Conservation (phyloP, 2,329 filamentous ascomycete genomes). For the Apiospora hydei region DNA sequence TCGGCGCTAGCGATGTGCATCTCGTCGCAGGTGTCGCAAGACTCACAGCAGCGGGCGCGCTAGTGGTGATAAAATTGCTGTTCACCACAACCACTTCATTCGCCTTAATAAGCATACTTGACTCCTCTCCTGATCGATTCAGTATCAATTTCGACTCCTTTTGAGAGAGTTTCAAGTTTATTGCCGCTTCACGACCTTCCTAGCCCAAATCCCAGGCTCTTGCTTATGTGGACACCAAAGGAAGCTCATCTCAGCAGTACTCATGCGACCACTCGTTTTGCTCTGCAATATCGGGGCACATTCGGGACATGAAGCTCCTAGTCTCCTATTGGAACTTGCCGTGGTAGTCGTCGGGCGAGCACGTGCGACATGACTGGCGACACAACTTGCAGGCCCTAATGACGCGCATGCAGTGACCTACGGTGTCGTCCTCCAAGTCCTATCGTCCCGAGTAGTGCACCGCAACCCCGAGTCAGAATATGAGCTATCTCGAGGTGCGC, state of each 20-base stretch:
- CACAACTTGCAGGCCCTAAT: background rate
- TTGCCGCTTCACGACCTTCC: no score
- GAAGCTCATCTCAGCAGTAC: background rate
- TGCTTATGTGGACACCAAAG: no score
- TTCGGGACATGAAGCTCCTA: slow-evolving; percentile 41
- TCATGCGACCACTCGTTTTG: slow-evolving; percentile 37
- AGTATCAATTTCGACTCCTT: no score
- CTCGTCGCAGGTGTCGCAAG: background rate
- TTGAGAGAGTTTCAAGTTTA: no score
- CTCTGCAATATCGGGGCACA: slow-evolving; percentile 44
- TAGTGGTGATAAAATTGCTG: no score
- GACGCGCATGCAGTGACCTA: background rate
- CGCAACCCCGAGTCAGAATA: slow-evolving; percentile 57
- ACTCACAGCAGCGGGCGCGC: background rate
- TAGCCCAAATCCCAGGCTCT: no score
- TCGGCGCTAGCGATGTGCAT: background rate
- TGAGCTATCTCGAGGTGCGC: slow-evolving; percentile 44
- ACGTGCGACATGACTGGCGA: slow-evolving; percentile 40
- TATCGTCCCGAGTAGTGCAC: slow-evolving; percentile 59
- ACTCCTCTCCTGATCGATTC: background rate
- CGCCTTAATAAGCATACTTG: background rate
- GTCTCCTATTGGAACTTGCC: slow-evolving; percentile 40
- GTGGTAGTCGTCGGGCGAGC: slow-evolving; percentile 42
- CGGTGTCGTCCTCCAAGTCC: background rate
- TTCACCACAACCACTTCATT: background rate